These are phyloP conservation scores for Chloroidium sp. DNA, from an alignment of 163 green algal species.

Conservation along the genomic window DNA sequence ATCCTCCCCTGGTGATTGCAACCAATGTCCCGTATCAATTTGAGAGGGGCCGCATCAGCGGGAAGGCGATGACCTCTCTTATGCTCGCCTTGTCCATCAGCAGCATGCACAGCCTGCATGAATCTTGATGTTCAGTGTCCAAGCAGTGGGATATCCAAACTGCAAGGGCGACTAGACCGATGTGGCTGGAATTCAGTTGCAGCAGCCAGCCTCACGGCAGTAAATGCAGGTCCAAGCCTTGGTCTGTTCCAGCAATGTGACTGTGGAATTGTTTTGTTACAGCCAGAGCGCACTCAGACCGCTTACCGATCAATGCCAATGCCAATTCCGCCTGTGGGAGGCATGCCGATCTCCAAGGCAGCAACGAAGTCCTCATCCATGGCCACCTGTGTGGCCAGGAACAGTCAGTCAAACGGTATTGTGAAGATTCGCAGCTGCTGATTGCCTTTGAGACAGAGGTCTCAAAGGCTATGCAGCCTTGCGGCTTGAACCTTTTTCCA, in stretches of 20 bases:
- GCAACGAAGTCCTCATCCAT: constrained; percentile 97
- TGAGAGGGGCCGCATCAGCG: constrained; percentile 37
- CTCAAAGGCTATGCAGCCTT: too few relatives aligned
- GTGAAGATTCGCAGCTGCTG: too few relatives aligned
- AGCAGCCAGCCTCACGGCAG: not conserved
- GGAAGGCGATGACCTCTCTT: constrained; percentile 93
- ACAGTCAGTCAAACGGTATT: too few relatives aligned
- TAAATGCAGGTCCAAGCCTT: too few relatives aligned
- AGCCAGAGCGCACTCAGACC: not conserved
- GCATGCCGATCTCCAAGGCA: constrained; percentile 96
- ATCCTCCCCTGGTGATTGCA: too few relatives aligned
- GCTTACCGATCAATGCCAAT: constrained; percentile 85
- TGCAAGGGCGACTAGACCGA: too few relatives aligned
- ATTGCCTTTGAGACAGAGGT: too few relatives aligned
- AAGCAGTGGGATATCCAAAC: too few relatives aligned
- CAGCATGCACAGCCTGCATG: constrained; percentile 81
- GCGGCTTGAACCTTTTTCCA: too few relatives aligned
- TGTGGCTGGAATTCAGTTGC: not conserved
- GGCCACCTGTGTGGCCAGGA: constrained; percentile 32
- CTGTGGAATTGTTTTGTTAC: too few relatives aligned
- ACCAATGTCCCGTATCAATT: not conserved
- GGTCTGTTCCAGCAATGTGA: too few relatives aligned
- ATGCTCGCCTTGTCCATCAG: constrained; percentile 90
- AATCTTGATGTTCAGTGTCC: not conserved
- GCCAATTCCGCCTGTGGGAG: constrained; percentile 92